Evolutionary conservation across 108 stramenopile genomes (phyloP).

Genomic region (Mayamaea pseudoterrestris): DNA sequence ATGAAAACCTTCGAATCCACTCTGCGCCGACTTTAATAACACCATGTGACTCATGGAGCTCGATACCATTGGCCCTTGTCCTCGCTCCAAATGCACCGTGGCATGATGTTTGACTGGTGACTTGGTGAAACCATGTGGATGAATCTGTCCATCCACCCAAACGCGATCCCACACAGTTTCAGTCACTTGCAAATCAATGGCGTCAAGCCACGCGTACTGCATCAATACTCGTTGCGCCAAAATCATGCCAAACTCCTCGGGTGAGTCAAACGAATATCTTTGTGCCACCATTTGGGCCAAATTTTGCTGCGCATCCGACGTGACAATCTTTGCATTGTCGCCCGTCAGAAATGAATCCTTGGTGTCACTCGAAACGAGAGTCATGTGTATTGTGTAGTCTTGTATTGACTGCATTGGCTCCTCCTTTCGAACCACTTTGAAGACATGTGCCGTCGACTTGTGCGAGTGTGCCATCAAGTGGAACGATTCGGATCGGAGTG

Average conservation of each 20-base stretch:
- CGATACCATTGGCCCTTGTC: neutral
- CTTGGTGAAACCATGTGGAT: neutral
- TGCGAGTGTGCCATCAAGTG: neutral
- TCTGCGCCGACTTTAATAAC: neutral
- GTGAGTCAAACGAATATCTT: neutral
- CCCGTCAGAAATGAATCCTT: neutral
- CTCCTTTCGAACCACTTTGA: neutral
- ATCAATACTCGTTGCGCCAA: neutral
- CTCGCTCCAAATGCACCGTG: neutral
- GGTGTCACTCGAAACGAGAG: neutral
- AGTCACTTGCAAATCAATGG: neutral
- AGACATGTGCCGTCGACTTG: neutral
- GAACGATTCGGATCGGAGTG: neutral
- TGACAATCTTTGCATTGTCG: constrained; percentile 34
- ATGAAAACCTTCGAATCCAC: neutral
- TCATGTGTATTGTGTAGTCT: neutral
- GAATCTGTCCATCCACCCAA: neutral
- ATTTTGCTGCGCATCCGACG: constrained; percentile 47
- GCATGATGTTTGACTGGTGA: neutral
- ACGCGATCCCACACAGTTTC: neutral
- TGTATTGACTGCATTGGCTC: neutral
- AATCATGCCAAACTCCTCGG: neutral
- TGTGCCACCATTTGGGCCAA: constrained; percentile 34
- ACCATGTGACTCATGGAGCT: neutral
- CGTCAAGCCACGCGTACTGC: neutral